Evolutionary conservation across 176 grass and related monocot species (phyloP).

Genomic region (barley (Hordeum vulgare)): MorexV3_pseudomolecules_assembly NC_058519.1:638597161-638597660

Average conservation of each 20-base stretch:
- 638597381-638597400: neutral
- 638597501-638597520: slow-evolving; percentile 36
- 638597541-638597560: slow-evolving; percentile 66
- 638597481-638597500: neutral
- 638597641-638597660: slow-evolving; percentile 38
- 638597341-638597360: slow-evolving; percentile 3
- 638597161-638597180: too few species aligned
- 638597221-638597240: too few species aligned
- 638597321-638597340: slow-evolving; percentile 39
- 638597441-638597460: neutral
- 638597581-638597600: slow-evolving; percentile 60
- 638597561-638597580: slow-evolving; percentile 63
- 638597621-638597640: slow-evolving; percentile 86
- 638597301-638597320: too few species aligned
- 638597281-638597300: too few species aligned
- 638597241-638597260: too few species aligned
- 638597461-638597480: neutral
- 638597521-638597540: slow-evolving; percentile 73
- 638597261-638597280: too few species aligned
- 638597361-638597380: too few species aligned
- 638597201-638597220: too few species aligned
- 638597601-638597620: slow-evolving; percentile 42
- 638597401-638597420: slow-evolving; percentile 40
- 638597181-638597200: too few species aligned
- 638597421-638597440: slow-evolving; percentile 47